These are phyloP conservation scores for Vigna nakashimae DNA, from an alignment of 306 rosid genomes.

Conservation along the genomic window DNA sequence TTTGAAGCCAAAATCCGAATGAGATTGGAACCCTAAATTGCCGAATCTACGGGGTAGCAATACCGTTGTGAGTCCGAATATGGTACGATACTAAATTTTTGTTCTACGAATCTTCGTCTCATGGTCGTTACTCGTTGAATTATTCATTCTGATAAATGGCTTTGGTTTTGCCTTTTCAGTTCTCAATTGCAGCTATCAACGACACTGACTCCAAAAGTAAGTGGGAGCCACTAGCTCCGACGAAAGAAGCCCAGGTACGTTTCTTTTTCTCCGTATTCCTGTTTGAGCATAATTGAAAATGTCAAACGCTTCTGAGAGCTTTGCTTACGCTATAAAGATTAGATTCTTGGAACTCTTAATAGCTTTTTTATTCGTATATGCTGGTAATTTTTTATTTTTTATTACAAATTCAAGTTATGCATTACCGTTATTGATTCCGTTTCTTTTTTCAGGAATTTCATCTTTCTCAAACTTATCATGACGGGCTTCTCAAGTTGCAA, in stretches of 20 bases:
- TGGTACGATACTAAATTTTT: conserved; percentile 33
- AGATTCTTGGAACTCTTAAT: conserved; percentile 19
- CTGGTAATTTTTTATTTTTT: not conserved
- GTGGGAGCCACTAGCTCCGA: conserved; percentile 97
- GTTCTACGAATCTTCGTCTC: conserved; percentile 20
- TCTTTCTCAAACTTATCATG: conserved; percentile 92
- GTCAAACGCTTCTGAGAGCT: conserved; percentile 7
- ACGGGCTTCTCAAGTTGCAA: conserved; percentile 87
- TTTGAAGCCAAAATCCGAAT: conserved; percentile 10
- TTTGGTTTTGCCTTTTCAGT: conserved; percentile 53
- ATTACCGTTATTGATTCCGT: conserved; percentile 8
- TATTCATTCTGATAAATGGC: not conserved
- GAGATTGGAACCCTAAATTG: conserved; percentile 43
- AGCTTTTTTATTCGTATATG: not conserved
- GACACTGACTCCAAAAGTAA: conserved; percentile 76
- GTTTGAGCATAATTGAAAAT: not conserved
- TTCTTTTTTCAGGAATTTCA: conserved; percentile 80
- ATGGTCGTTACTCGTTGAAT: not conserved
- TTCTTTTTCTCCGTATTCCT: conserved; percentile 20
- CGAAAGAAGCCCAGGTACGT: conserved; percentile 94
- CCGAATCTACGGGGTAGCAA: not conserved
- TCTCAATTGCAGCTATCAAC: conserved; percentile 95
- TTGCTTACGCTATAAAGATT: conserved; percentile 3
- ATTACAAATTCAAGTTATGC: conserved; percentile 9
- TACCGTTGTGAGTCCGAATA: conserved; percentile 28